phyloP scores from a whole-genome alignment of 179 eudicot genomes.

The Actinidia chinensis region DNA sequence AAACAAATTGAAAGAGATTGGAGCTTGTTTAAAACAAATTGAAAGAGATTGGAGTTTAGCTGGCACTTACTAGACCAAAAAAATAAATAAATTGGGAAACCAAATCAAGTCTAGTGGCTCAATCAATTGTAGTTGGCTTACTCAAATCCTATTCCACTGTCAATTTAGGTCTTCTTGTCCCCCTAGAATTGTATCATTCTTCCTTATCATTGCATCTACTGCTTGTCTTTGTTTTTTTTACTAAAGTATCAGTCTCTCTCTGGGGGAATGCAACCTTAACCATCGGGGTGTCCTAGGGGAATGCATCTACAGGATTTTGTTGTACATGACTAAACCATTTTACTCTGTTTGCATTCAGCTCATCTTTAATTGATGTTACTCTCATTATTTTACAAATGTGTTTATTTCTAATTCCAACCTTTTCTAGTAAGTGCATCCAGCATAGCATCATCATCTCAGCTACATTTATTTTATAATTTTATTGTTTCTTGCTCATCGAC shows the following conservation, averaged over 20 bases:
- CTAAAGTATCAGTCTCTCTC: too few species aligned
- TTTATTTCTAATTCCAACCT: not conserved
- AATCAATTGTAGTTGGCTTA: not conserved
- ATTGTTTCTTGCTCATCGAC: not conserved
- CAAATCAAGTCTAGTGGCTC: too few species aligned
- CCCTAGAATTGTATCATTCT: not conserved
- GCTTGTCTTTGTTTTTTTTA: not conserved
- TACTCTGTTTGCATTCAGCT: not conserved
- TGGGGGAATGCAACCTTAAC: too few species aligned
- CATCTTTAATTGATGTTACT: not conserved
- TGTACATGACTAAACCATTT: not conserved
- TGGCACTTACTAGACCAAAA: too few species aligned
- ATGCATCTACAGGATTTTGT: not conserved
- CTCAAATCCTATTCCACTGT: not conserved
- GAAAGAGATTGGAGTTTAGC: too few species aligned
- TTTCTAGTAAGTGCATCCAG: not conserved
- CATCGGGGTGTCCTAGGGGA: not conserved
- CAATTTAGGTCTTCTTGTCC: not conserved
- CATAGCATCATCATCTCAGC: not conserved
- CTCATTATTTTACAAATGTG: not conserved
- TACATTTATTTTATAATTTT: not conserved
- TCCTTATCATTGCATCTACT: not conserved
- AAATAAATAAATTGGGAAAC: too few species aligned
- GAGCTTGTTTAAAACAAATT: too few species aligned
- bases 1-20: too few species aligned